A percentile compares a stretch with the other conserved stretches of the same genome.
Conservation (phyloP, 1,284 basidiomycete species). For the Irpex lacteus region DNA sequence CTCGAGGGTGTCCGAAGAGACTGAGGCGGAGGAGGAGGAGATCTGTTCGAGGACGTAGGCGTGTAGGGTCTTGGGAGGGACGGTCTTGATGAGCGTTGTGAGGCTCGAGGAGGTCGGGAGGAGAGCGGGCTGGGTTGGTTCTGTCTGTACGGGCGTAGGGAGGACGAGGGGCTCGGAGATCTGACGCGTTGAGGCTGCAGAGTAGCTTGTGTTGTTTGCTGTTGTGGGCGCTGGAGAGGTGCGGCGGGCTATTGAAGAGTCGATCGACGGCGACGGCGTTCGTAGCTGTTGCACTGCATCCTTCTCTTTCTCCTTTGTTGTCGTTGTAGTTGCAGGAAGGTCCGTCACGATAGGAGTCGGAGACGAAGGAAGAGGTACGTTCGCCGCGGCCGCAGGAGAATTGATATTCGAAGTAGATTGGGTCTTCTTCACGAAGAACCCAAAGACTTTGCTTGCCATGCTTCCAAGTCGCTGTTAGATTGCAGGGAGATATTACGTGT, state of each 20-base stretch:
- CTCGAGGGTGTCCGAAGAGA: conserved; percentile 30
- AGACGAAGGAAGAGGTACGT: conserved; percentile 14
- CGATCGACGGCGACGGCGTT: conserved; percentile 51
- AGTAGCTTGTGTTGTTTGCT: not conserved
- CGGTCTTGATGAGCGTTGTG: conserved; percentile 47
- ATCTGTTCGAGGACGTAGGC: conserved; percentile 56
- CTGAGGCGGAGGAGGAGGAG: conserved; percentile 11
- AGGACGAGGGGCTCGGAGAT: conserved; percentile 17
- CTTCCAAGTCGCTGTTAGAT: too few relatives aligned
- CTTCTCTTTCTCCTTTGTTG: not conserved
- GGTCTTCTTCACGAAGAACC: conserved; percentile 44
- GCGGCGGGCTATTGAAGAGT: conserved; percentile 30
- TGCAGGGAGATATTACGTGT: not conserved
- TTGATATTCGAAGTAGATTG: conserved; percentile 12
- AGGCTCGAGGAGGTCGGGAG: conserved; percentile 39
- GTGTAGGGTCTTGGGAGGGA: conserved; percentile 67
- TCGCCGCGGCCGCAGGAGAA: conserved; percentile 5
- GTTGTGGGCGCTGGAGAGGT: conserved; percentile 23
- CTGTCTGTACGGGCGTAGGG: conserved; percentile 19
- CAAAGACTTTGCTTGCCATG: conserved; percentile 42
- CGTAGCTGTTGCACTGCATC: conserved; percentile 24
- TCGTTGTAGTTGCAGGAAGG: not conserved
- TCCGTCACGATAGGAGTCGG: not conserved
- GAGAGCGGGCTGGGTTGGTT: conserved; percentile 17
- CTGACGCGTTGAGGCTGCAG: conserved; percentile 2